Evolutionary conservation across 164 flowering plant genomes (phyloP).

Genomic region (Magnolia sinica): DNA sequence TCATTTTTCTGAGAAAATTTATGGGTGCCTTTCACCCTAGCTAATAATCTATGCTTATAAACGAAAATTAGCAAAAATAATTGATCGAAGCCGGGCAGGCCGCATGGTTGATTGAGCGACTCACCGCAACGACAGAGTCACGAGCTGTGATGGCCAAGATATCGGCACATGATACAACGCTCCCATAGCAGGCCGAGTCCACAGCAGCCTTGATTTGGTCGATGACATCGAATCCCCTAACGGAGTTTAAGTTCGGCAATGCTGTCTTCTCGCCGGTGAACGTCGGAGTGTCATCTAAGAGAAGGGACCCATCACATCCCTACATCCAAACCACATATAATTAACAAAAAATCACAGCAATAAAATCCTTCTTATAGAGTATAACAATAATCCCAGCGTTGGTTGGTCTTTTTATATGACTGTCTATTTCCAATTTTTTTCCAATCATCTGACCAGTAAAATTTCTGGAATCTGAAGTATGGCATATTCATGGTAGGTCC

Average conservation of each 20-base stretch:
- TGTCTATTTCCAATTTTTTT: background rate
- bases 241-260: slow-evolving; percentile 15
- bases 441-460: background rate
- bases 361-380: background rate
- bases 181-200: slow-evolving; percentile 10
- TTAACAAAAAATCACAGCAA: background rate
- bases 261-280: slow-evolving; percentile 28
- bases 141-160: slow-evolving; percentile 26
- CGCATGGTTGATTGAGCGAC: background rate
- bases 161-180: slow-evolving; percentile 25
- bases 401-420: too few species aligned
- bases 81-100: too few species aligned
- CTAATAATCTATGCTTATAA: too few species aligned
- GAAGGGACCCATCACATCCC: slow-evolving; percentile 31
- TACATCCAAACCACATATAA: background rate
- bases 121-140: slow-evolving; percentile 20
- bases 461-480: background rate
- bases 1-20: too few species aligned
- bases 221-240: slow-evolving; percentile 22
- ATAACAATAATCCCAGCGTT: background rate
- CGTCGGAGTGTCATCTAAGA: slow-evolving; percentile 21
- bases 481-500: background rate
- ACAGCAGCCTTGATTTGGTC: slow-evolving; percentile 21
- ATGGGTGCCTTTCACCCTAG: too few species aligned
- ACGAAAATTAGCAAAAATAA: too few species aligned